These are phyloP conservation scores for Skeletonema costatum DNA, from an alignment of 108 stramenopile species.

Conservation along the genomic window DNA sequence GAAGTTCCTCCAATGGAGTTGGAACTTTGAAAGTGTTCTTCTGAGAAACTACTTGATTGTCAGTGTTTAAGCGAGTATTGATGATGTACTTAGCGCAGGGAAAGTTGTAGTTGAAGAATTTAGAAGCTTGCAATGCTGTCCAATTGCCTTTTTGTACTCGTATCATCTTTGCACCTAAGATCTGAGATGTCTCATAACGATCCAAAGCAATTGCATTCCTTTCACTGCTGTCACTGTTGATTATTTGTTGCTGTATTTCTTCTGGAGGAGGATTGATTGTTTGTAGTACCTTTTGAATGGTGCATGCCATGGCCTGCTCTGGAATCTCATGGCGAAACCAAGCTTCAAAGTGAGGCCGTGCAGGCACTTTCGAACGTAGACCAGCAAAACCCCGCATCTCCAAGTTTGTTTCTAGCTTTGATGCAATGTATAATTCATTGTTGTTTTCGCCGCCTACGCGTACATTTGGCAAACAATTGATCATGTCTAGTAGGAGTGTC, in stretches of 20 bases:
- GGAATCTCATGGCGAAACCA: slow-evolving; percentile 10
- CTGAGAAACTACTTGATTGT: slow-evolving; percentile 2
- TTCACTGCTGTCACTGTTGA: not conserved
- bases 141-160: slow-evolving; percentile 7
- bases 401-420: not conserved
- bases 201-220: not conserved
- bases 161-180: slow-evolving; percentile 49
- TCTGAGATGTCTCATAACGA: slow-evolving; percentile 9
- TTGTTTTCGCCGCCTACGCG: slow-evolving; percentile 46
- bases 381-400: not conserved
- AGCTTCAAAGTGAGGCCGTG: not conserved
- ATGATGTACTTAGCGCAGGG: slow-evolving; percentile 42
- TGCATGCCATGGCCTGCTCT: slow-evolving; percentile 10
- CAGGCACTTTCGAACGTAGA: not conserved
- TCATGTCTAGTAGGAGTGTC: slow-evolving; percentile 40
- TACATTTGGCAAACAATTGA: slow-evolving; percentile 39
- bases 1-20: too few species aligned
- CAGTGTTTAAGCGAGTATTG: slow-evolving; percentile 24
- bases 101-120: slow-evolving; percentile 42
- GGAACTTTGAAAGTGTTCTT: not conserved
- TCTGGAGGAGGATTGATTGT: slow-evolving; percentile 38
- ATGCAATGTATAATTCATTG: slow-evolving; percentile 22
- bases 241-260: slow-evolving; percentile 1
- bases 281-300: slow-evolving; percentile 26
- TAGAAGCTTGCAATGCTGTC: slow-evolving; percentile 4